Evolutionary conservation across 2,329 filamentous ascomycete species (phyloP).

Genomic region (Fusarium praegraminearum): DNA sequence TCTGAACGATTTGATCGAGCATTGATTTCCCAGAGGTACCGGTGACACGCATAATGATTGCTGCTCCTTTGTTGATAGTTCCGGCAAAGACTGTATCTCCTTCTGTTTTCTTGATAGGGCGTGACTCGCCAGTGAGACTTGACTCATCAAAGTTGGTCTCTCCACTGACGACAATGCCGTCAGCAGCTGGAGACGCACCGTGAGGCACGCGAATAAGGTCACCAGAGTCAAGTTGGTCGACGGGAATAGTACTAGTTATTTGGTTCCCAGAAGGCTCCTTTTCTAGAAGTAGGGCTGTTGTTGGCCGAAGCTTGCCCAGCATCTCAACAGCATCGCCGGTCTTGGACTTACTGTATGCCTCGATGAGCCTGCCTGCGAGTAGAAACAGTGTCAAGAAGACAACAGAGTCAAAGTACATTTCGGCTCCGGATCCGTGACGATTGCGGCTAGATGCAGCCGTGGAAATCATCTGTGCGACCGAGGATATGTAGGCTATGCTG

Average conservation of each 20-base stretch:
- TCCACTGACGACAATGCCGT: slow-evolving; percentile 75
- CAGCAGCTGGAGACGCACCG: slow-evolving; percentile 86
- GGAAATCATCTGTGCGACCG: slow-evolving; percentile 80
- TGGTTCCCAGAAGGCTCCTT: slow-evolving; percentile 53
- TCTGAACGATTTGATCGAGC: slow-evolving; percentile 82
- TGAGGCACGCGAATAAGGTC: slow-evolving; percentile 81
- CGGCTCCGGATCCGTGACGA: slow-evolving; percentile 33
- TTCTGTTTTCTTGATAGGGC: slow-evolving; percentile 70
- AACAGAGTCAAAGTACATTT: slow-evolving; percentile 90
- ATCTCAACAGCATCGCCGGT: slow-evolving; percentile 88
- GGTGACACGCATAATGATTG: slow-evolving; percentile 73
- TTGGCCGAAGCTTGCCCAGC: slow-evolving; percentile 81
- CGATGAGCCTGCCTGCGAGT: slow-evolving; percentile 78
- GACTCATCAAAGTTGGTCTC: slow-evolving; percentile 86
- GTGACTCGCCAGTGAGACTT: slow-evolving; percentile 85
- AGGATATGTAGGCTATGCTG: slow-evolving; percentile 87
- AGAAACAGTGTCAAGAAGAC: slow-evolving; percentile 93
- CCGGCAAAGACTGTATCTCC: slow-evolving; percentile 78
- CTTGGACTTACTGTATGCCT: slow-evolving; percentile 91
- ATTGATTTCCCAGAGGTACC: slow-evolving; percentile 76
- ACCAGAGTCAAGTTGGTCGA: slow-evolving; percentile 80
- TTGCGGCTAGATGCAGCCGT: slow-evolving; percentile 58
- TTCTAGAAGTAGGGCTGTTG: slow-evolving; percentile 77
- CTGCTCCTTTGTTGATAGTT: slow-evolving; percentile 77
- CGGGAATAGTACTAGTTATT: slow-evolving; percentile 58